Base-by-base conservation (phyloP, 805 yeast species). In the Ogataea salicorniae region DNA sequence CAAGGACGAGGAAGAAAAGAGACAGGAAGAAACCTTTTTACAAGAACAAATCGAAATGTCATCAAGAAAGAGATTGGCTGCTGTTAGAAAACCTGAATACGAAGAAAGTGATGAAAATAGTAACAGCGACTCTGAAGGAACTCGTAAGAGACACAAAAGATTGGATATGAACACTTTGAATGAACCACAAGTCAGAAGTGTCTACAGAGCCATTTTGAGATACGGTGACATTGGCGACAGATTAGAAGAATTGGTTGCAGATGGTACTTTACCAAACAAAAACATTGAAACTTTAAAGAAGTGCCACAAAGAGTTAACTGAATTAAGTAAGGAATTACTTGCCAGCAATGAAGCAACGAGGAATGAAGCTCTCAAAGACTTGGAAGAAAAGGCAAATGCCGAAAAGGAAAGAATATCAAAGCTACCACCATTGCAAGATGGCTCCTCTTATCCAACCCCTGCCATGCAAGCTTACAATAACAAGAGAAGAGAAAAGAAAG, bases 1-100 rank as follows among this genome's bases (percentile, higher is more conserved):
- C 58, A 94, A 94, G 64, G 96, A 87, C 54, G 96, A 90, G 47
- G 99, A 94, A 63, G 83, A 85, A 73, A 84, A 82, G 63, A 77
- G 86, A 44, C 78, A 83, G 40, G 97, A 94, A 55, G 97, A 92
- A 53, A 85, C 81, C 54, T 91, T 81, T 60, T 75, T 94, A 48
- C 83, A 89, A 60, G 92, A 90, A 57, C 98, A 94, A 66, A 81
- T 94, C 55, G 89, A 89, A 53, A 79, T 94, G 84, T 85, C 81
- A 60, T 80, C 86, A 34, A 80, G 95, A 63, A 79, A 96, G 59
- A 81, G 87, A 49, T 83, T 84, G 26, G 89, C 94, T 1, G 76
- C 83, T 45, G 40, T 60, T 16, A 77, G 77, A 51, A 80, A 77
- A 57, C 79, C 83, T 50, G 75, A 75, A 44, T 54, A 62, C 43